Evolutionary conservation across 495 filamentous ascomycete species (phyloP), one percentile per base, ranked within the genome.

Genomic region (Lichina pygmaea): DNA sequence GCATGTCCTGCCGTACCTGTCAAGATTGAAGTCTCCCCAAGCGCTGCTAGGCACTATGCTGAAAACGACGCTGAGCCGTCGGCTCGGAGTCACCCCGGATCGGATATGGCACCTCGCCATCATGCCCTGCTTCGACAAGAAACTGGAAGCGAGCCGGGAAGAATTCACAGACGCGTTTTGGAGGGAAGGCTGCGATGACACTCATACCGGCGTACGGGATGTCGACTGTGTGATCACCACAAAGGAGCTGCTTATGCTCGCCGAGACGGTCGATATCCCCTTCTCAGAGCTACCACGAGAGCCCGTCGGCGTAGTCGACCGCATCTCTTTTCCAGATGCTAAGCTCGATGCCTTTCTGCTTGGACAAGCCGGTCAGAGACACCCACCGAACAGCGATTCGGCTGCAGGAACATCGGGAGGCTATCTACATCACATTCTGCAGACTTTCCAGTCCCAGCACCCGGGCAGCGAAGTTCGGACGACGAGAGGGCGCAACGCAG

Each of bases 71-170:
- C 57, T 97, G 15, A 79, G 75, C 56, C 72, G 71, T 49, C 66
- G 61, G 38, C 64, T 83, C 39, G 71, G 74, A 9, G 68, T 93
- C 7, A 58, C 76, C 0, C 77, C 84, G 0, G 77, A 79, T 47
- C 72, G 73, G 43, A 84, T 95, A 56, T 97, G 89, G 81, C 81
- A 94, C 56, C 57, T 94, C 38, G 81, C 84, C 6, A 65, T 97
- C 34, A 95, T 95, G 91, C 89, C 89, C 17, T 97, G 89, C 57
- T 97, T 97, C 56, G 89, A 97, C 62, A 97, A 97, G 63, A 97
- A 97, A 60, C 72, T 97, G 11, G 89, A 97, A 60, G 89, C 86
- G 7, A 89, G 83, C 46, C 75, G 89, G 16, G 78, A 80, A 55
- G 91, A 97, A 56, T 68, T 97, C 34, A 97, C 89, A 3, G 77